Base-by-base conservation (phyloP, 352 stramenopile species). In the Pythium chondricola region DNA sequence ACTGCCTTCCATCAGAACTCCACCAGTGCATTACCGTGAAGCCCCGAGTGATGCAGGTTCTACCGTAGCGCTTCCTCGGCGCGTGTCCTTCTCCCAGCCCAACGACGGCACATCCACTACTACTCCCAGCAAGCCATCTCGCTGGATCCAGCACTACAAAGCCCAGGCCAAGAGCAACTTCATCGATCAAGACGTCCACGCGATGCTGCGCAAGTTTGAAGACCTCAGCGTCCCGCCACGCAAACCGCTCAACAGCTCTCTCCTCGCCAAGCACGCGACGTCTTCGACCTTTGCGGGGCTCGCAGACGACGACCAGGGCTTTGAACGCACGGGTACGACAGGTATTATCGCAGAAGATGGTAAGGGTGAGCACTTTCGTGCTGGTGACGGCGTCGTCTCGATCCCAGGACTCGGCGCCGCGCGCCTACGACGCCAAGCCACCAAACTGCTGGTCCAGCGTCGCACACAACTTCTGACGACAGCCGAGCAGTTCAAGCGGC, bases 71-170 rank as follows among this genome's bases (percentile, higher is more conserved):
- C n/a, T n/a, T n/a, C n/a, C n/a, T n/a, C n/a, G n/a, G n/a, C n/a
- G n/a, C n/a, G n/a, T n/a, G n/a, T n/a, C n/a, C n/a, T n/a, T n/a
- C n/a, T n/a, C n/a, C n/a, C n/a, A n/a, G n/a, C n/a, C n/a, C n/a
- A n/a, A n/a, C n/a, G n/a, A n/a, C n/a, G n/a, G n/a, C n/a, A n/a
- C n/a, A n/a, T n/a, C n/a, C n/a, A n/a, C n/a, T n/a, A n/a, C n/a
- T n/a, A n/a, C n/a, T n/a, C n/a, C n/a, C n/a, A n/a, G n/a, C n/a
- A n/a, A n/a, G n/a, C n/a, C 31, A 17, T 63, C 56, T 20, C 41
- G 43, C 14, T 64, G 56, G 56, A 52, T 56, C 21, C 25, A 56
- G 27, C 43, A 39, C 1, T 64, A 59, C 49, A 50, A 56, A 30
- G 16, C 27, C 18, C 30, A 55, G 18, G 56, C 49, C 16, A 45